Evolutionary conservation across 31 red algal genomes (phyloP).

Genomic region (Odonthalia washingtoniensis): DNA sequence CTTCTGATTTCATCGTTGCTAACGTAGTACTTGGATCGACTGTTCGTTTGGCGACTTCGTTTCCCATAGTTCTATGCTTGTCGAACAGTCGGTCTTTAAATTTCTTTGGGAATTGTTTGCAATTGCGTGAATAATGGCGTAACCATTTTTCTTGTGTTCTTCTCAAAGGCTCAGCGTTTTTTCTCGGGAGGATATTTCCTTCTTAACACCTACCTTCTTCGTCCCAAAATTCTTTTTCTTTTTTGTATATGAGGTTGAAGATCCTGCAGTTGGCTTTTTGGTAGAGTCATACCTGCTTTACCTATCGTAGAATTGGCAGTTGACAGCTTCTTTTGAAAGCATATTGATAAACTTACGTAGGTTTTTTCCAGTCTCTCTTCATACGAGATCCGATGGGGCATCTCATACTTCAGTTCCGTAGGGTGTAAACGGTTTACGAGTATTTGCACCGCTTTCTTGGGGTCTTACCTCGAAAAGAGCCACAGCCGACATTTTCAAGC

Average conservation of each 20-base stretch:
- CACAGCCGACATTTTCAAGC: not conserved
- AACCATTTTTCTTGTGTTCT: too few relatives aligned
- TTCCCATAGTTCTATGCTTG: not conserved
- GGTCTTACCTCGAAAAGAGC: not conserved
- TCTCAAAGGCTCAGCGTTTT: too few relatives aligned
- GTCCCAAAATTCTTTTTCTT: too few relatives aligned
- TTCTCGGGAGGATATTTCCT: too few relatives aligned
- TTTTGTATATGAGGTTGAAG: too few relatives aligned
- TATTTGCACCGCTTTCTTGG: not conserved
- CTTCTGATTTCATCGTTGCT: not conserved
- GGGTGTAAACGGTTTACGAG: not conserved
- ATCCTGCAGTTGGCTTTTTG: too few relatives aligned
- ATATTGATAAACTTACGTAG: not conserved
- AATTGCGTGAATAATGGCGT: not conserved
- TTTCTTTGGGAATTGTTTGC: slow-evolving; percentile 8
- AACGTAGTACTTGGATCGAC: not conserved
- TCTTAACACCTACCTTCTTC: too few relatives aligned
- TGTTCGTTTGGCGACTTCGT: not conserved
- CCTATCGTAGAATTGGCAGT: not conserved
- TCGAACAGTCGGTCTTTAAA: slow-evolving; percentile 25
- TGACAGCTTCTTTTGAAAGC: not conserved
- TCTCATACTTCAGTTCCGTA: not conserved
- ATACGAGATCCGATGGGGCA: not conserved
- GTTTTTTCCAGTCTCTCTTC: not conserved
- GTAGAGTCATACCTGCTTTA: too few relatives aligned